A percentile compares a stretch with the other conserved stretches of the same genome.
Conservation (phyloP, 73 alveolate genomes). For the Uronychia binucleata region DNA sequence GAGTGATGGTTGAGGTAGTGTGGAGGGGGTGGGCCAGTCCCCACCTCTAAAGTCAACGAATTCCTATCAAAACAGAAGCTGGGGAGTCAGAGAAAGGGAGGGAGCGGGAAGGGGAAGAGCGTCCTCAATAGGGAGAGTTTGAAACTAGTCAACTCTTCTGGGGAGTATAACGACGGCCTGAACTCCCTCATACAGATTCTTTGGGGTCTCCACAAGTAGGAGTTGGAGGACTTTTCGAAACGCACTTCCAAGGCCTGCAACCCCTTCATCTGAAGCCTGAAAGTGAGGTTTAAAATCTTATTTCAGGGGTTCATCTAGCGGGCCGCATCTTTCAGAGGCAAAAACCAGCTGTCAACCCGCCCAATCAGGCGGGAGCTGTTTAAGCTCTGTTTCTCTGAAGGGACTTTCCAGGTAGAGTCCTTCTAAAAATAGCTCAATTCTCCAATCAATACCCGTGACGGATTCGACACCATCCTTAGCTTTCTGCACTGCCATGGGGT, state of each 20-base stretch:
- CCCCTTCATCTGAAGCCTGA: neutral
- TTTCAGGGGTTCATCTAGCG: neutral
- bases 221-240: neutral
- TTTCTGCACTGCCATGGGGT: neutral
- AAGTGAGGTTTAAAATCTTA: neutral
- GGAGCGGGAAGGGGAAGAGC: too few relatives aligned
- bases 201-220: neutral
- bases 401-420: neutral
- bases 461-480: neutral
- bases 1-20: too few relatives aligned
- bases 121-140: too few relatives aligned
- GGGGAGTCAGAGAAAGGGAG: too few relatives aligned
- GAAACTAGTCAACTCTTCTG: neutral
- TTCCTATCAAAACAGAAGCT: too few relatives aligned
- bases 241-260: neutral
- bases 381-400: neutral
- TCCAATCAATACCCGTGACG: neutral
- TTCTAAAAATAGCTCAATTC: neutral
- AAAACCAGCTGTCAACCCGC: neutral
- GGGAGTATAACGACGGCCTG: neutral
- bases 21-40: too few relatives aligned
- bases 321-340: neutral
- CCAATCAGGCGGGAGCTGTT: neutral
- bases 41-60: too few relatives aligned
- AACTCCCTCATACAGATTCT: neutral